Evolutionary conservation across 139 green algal genomes (phyloP).

Genomic region (Chlamydomonas urium): DNA sequence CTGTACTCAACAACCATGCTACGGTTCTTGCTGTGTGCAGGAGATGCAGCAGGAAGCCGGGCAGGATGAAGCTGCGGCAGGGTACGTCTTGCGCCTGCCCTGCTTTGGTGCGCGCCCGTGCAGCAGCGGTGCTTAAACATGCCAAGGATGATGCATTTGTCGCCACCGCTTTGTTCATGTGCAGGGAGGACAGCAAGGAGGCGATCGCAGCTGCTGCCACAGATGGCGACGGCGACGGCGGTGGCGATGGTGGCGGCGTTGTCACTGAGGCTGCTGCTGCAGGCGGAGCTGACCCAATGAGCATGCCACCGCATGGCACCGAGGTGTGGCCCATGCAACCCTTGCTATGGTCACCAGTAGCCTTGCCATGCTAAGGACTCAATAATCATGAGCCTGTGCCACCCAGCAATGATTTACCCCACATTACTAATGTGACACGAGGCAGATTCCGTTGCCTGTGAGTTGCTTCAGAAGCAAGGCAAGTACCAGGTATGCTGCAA

Average conservation of each 20-base stretch:
- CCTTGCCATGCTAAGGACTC: not conserved
- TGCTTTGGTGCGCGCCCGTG: not conserved
- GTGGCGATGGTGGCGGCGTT: not conserved
- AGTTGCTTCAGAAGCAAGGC: no score
- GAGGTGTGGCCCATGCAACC: slow-evolving; percentile 16
- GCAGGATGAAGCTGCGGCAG: not conserved
- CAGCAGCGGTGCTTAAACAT: not conserved
- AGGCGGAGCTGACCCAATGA: slow-evolving; percentile 9
- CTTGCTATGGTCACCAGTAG: not conserved
- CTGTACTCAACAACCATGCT: not conserved
- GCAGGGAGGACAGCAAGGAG: not conserved
- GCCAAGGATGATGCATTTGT: not conserved
- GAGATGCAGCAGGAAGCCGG: not conserved
- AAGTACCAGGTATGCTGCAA: no score
- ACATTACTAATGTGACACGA: no score
- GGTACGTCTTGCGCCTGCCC: not conserved
- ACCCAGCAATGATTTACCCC: not conserved
- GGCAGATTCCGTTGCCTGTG: not conserved
- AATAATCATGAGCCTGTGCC: not conserved
- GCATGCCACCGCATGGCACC: slow-evolving; percentile 20
- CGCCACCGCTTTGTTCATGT: not conserved
- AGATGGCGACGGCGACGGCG: not conserved
- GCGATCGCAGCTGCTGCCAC: not conserved
- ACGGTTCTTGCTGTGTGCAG: not conserved
- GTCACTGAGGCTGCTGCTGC: not conserved